phyloP scores from a whole-genome alignment of 306 rosid genomes.

The Trifolium repens region DNA sequence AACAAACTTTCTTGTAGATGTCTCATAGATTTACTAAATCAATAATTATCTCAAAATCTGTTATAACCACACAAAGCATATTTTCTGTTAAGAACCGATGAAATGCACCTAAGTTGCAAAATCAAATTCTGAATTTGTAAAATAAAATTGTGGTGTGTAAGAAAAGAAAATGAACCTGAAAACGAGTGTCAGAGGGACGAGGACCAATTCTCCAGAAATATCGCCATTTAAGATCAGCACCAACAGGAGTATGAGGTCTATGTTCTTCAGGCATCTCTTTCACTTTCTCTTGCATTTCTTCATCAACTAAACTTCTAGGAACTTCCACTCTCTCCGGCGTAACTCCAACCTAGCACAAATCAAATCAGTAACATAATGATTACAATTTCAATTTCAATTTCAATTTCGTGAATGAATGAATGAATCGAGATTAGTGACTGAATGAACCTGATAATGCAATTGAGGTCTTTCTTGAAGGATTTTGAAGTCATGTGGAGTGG shows the following conservation, averaged over 20 bases:
- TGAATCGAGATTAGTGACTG: too few relatives aligned
- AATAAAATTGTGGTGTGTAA: not conserved
- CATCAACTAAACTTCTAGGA: conserved; percentile 90
- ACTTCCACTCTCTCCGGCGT: conserved; percentile 93
- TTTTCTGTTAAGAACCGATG: too few relatives aligned
- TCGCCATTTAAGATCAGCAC: conserved; percentile 93
- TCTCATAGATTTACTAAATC: too few relatives aligned
- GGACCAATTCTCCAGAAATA: conserved; percentile 97
- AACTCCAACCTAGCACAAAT: conserved; percentile 57
- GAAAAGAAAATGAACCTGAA: conserved; percentile 57
- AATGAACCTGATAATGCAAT: conserved; percentile 77
- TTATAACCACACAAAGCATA: too few relatives aligned
- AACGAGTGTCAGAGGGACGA: conserved; percentile 74
- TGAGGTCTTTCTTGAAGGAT: conserved; percentile 76
- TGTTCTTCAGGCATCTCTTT: conserved; percentile 71
- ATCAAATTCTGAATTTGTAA: too few relatives aligned
- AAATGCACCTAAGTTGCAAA: too few relatives aligned
- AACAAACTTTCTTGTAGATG: too few relatives aligned
- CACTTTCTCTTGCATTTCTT: conserved; percentile 78
- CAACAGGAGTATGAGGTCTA: conserved; percentile 69
- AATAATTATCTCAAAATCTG: too few relatives aligned
- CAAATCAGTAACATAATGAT: not conserved
- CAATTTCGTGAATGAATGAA: not conserved
- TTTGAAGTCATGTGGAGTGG: conserved; percentile 67
- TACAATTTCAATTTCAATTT: not conserved